Conservation (phyloP, 1,139 yeast genomes). For the Saccharomyces hybrid region DNA sequence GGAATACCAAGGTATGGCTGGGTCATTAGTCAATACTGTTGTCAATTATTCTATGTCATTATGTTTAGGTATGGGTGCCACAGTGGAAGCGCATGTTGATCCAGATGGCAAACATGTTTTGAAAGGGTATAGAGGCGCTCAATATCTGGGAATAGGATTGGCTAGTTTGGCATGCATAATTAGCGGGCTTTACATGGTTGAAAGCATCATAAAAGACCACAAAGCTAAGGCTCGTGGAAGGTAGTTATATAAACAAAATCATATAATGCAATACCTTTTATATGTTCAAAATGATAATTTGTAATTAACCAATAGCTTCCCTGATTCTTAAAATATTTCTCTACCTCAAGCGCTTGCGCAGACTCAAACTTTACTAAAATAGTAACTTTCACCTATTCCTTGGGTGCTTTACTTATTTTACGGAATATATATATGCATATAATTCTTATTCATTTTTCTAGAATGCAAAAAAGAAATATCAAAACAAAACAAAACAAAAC, state of each 20-base stretch:
- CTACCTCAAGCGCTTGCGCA: no score
- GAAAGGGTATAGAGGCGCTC: conserved; percentile 39
- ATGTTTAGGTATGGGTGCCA: conserved; percentile 44
- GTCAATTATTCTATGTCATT: conserved; percentile 49
- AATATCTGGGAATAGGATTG: conserved; percentile 33
- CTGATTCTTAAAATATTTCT: neutral
- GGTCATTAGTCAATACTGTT: conserved; percentile 48
- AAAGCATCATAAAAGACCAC: conserved; percentile 1
- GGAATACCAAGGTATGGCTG: conserved; percentile 54
- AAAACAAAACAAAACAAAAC: neutral
- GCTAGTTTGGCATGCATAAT: conserved; percentile 16
- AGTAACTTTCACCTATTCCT: no score
- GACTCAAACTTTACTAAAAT: no score
- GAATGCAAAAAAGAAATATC: neutral
- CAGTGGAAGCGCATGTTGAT: conserved; percentile 39
- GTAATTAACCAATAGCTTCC: neutral
- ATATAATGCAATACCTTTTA: no score
- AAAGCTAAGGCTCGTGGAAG: neutral
- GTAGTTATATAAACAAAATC: no score
- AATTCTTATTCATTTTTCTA: neutral
- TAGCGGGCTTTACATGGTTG: conserved; percentile 9
- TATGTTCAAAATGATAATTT: neutral
- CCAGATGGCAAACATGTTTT: conserved; percentile 27
- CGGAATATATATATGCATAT: neutral
- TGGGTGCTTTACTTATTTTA: neutral